Evolutionary conservation across 129 eudicot genomes (phyloP), one percentile per base, ranked within the genome.

Genomic region (Pittosporum tobira): DNA sequence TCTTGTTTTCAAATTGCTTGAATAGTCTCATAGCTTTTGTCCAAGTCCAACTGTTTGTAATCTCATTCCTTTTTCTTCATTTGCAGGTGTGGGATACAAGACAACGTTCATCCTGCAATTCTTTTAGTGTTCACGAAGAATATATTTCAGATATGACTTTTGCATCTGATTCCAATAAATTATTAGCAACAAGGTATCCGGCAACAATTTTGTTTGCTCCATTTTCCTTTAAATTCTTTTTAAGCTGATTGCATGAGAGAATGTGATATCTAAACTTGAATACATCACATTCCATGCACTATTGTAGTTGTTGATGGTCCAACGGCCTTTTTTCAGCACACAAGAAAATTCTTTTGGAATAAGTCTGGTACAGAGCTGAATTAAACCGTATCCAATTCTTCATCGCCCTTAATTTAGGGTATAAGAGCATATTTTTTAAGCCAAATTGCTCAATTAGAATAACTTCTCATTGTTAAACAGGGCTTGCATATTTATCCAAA

Each of bases 81-180:
- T n/a, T 34, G 60, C 67, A 90, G 98, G 94, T 86, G 19, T 93
- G 99, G 99, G 99, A 93, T 68, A 93, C 99, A 27, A 74, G 99
- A 53, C 99, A 93, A 66, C 99, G 80, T 25, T 49, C 99, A 19
- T 93, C 94, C 75, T 78, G 88, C 68, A 81, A 76, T 63, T 27
- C 94, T 20, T 93, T 83, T 74, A 57, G 73, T 61, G 91, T 72
- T 49, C 99, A 93, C 26, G 94, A 84, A 67, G 99, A 93, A 59
- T 93, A 83, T 73, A 81, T 93, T 66, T 83, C 99, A 67, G 99
- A 93, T 69, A 87, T 93, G 59, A 84, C 99, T 66, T 77, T 78
- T 69, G 99, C 91, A 26, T 72, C 96, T 20, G 99, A 87, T 67
- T 79, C 91, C 68, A 79, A 69, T 90, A 87, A 81, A 74, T 83